phyloP scores from a whole-genome alignment of 768 basidiomycete genomes.

The Coprinopsis strossmayeri region DNA sequence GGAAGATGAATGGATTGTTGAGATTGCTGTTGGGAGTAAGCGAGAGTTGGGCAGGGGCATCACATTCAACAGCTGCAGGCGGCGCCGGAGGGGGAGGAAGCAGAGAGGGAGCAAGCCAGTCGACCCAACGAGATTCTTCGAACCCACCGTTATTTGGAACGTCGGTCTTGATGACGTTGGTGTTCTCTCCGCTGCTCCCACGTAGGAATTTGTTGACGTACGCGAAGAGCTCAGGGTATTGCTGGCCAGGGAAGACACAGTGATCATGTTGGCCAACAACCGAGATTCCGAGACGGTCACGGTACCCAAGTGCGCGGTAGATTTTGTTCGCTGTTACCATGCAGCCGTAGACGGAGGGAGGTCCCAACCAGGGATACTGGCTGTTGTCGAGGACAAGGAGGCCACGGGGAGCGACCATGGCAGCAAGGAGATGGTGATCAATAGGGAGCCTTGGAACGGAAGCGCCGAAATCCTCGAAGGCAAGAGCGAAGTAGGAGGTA shows the following conservation, averaged over 20 bases:
- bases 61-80: not conserved
- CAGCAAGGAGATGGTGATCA: slow-evolving; percentile 51
- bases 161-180: slow-evolving; percentile 36
- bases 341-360: slow-evolving; percentile 39
- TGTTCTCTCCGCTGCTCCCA: slow-evolving; percentile 33
- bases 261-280: slow-evolving; percentile 39
- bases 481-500: slow-evolving; percentile 49
- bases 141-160: slow-evolving; percentile 28
- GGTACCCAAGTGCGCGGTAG: slow-evolving; percentile 38
- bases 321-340: slow-evolving; percentile 40
- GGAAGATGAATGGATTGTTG: slow-evolving; percentile 1
- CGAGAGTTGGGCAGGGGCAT: not conserved
- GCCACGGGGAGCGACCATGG: slow-evolving; percentile 44
- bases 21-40: not conserved
- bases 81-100: not conserved
- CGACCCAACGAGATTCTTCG: slow-evolving; percentile 32
- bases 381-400: slow-evolving; percentile 49
- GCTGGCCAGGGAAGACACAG: slow-evolving; percentile 41
- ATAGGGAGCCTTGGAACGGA: slow-evolving; percentile 37
- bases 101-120: slow-evolving; percentile 37
- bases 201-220: slow-evolving; percentile 49
- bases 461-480: slow-evolving; percentile 39
- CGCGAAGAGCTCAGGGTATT: slow-evolving; percentile 37
- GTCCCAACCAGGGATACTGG: slow-evolving; percentile 45
- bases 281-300: slow-evolving; percentile 40